These are phyloP conservation scores for Pseudotsuga menziesii DNA, from an alignment of 75 land plant species.

Conservation along the genomic window DNA sequence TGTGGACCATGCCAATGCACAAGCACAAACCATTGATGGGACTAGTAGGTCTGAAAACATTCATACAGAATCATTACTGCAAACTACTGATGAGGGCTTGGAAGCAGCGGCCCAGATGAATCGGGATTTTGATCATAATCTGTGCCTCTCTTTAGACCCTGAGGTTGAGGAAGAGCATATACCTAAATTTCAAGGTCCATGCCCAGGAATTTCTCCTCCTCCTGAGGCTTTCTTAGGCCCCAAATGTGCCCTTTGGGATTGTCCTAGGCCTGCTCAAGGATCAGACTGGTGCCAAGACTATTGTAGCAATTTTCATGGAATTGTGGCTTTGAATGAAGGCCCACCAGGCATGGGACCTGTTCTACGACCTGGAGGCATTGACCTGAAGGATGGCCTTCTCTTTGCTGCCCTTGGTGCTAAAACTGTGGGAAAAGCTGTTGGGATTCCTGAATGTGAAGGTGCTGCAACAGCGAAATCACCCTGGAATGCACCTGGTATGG, in stretches of 20 bases:
- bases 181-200: conserved; percentile 21
- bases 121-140: conserved; percentile 27
- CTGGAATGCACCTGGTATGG: conserved; percentile 93
- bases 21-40: conserved; percentile 15
- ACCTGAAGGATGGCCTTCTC: conserved; percentile 84
- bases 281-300: conserved; percentile 63
- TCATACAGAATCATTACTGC: conserved; percentile 8
- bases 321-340: conserved; percentile 71
- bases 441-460: conserved; percentile 96
- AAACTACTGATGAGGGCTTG: conserved; percentile 15
- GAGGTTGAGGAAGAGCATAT: conserved; percentile 18
- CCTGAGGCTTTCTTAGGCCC: conserved; percentile 77
- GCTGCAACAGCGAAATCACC: conserved; percentile 95
- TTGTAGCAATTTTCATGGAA: conserved; percentile 81
- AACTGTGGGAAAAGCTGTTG: conserved; percentile 73
- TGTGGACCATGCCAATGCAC: conserved; percentile 16
- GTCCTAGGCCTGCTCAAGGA: conserved; percentile 73
- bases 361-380: conserved; percentile 92
- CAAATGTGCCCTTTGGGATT: conserved; percentile 97
- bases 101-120: conserved; percentile 20
- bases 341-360: conserved; percentile 86
- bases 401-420: conserved; percentile 83
- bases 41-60: conserved; percentile 22
- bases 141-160: conserved; percentile 27
- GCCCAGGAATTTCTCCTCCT: conserved; percentile 43